Base-by-base conservation (phyloP, 805 yeast genomes). In the Spathaspora girioi region DNA sequence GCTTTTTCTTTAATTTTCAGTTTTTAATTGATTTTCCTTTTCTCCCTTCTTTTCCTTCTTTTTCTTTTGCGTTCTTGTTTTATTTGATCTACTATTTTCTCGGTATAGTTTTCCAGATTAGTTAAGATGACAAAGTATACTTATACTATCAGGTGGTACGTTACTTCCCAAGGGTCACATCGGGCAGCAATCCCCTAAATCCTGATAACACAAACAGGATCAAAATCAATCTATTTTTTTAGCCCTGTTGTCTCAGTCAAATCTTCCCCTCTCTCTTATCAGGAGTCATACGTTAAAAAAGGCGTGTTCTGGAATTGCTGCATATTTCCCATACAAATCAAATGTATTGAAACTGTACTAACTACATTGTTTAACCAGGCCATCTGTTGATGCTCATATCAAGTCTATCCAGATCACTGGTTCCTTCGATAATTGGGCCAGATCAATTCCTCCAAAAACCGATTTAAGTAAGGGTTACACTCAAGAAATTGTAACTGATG, bases 361-460 rank as follows among this genome's bases (percentile, higher is more conserved):
- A 45, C 47, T 2, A 29, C 9, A 29, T 23, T 23, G 26, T 23
- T n/a, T 20, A 17, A 26, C 14, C 23, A 58, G 61, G 59, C 55
- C 54, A 31, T 35, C 53, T 9, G 46, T 45, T 29, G 54, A 52
- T 46, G 43, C 46, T 20, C 43, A 45, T 26, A 56, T 54, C 27
- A 43, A 53, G 6, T 57, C 68, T 8, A 67, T 73, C 23, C 66
- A 65, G 27, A 67, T 73, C 19, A 73, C 78, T 1, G 79, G 79
- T 5, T 65, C 59, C 55, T 74, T 74, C 56, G 77, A 73, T 54
- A 57, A 67, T 50, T 74, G 79, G 79, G 51, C 67, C 11, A 59
- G 60, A 49, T 50, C 61, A 15, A 59, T 59, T n/a, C 59, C 63
- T 4, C 26, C 38, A 32, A 46, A 50, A 45, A 42, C 46, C 11